Percentiles rank a stretch among this genome's conserved stretches.
These are phyloP conservation scores for Phytophthora idaei DNA, from an alignment of 352 stramenopile species.

Conservation along the genomic window DNA sequence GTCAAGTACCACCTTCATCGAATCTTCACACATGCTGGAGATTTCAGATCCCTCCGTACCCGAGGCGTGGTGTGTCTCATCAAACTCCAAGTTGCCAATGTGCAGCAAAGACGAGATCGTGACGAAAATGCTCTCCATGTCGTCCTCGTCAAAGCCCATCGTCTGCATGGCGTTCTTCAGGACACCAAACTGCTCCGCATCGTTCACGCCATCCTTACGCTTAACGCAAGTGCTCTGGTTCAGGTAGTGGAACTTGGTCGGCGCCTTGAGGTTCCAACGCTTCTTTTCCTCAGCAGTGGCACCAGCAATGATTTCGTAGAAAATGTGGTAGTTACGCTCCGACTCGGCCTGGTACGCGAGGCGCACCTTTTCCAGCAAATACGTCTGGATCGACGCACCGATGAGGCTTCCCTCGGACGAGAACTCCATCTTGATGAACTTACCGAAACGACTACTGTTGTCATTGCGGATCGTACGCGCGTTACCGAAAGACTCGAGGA, in stretches of 20 bases:
- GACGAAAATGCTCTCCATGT: slow-evolving; percentile 93
- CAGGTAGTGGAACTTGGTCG: slow-evolving; percentile 89
- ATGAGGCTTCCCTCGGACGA: slow-evolving; percentile 72
- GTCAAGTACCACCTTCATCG: slow-evolving; percentile 80
- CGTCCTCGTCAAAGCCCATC: slow-evolving; percentile 88
- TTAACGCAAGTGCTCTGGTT: slow-evolving; percentile 88
- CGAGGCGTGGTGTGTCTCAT: slow-evolving; percentile 62
- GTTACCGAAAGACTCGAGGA: slow-evolving; percentile 99
- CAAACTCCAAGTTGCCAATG: slow-evolving; percentile 95
- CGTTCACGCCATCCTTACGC: slow-evolving; percentile 89
- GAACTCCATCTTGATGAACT: slow-evolving; percentile 98
- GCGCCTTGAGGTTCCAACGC: slow-evolving; percentile 59
- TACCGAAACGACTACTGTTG: slow-evolving; percentile 97
- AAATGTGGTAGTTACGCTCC: slow-evolving; percentile 97
- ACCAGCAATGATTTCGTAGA: slow-evolving; percentile 93
- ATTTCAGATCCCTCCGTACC: slow-evolving; percentile 78
- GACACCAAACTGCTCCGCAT: slow-evolving; percentile 86
- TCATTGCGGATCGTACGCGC: slow-evolving; percentile 97
- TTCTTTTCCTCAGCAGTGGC: slow-evolving; percentile 64
- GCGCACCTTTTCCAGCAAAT: slow-evolving; percentile 96
- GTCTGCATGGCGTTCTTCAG: slow-evolving; percentile 82
- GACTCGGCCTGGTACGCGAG: slow-evolving; percentile 92
- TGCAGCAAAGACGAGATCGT: slow-evolving; percentile 93
- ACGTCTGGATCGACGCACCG: slow-evolving; percentile 94
- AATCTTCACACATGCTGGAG: slow-evolving; percentile 49